phyloP scores from a whole-genome alignment of 306 rosid genomes.

The Dryas alaskensis region DNA sequence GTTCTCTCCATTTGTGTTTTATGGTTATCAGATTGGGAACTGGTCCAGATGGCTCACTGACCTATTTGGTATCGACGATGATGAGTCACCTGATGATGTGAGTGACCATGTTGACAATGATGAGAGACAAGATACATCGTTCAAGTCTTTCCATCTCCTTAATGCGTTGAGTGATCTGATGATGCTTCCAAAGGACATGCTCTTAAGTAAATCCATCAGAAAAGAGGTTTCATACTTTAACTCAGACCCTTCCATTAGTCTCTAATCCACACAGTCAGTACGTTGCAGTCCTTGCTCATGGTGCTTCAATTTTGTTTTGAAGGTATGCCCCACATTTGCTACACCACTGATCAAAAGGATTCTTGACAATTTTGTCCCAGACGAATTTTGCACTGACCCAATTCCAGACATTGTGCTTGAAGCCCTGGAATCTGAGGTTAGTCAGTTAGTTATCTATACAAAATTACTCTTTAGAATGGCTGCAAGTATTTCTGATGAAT shows the following conservation, averaged over 20 bases:
- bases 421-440: constrained; percentile 77
- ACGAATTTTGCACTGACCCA: constrained; percentile 93
- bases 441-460: background rate
- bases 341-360: constrained; percentile 70
- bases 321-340: constrained; percentile 91
- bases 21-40: constrained; percentile 74
- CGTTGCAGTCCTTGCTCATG: constrained; percentile 25
- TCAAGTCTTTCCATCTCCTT: constrained; percentile 81
- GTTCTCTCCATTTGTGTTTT: constrained; percentile 21
- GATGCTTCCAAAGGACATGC: constrained; percentile 99
- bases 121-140: constrained; percentile 50
- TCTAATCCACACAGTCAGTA: background rate
- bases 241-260: constrained; percentile 18
- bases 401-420: constrained; percentile 65
- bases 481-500: background rate
- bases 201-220: constrained; percentile 64
- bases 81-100: constrained; percentile 48
- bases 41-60: constrained; percentile 96
- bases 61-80: constrained; percentile 74
- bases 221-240: constrained; percentile 65
- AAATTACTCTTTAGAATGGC: background rate
- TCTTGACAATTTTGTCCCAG: constrained; percentile 70
- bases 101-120: constrained; percentile 36
- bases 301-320: constrained; percentile 29
- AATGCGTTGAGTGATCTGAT: constrained; percentile 91